Base-by-base conservation (phyloP, 257 asterid genomes). In the Linderniella brevidens region DNA sequence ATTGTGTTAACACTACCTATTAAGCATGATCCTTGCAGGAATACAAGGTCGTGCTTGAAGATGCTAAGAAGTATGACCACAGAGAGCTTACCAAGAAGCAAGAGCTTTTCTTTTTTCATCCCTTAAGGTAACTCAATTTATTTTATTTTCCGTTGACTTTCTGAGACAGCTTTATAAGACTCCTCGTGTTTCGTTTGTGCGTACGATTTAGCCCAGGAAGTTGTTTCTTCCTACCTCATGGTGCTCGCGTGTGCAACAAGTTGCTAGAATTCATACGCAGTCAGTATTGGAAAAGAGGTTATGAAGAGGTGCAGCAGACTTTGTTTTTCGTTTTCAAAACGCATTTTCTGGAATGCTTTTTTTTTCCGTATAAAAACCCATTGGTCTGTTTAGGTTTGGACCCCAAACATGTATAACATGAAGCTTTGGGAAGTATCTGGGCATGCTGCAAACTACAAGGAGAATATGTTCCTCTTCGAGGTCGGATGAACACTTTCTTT, bases 391-490 rank as follows among this genome's bases (percentile, higher is more conserved):
- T 58, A 90, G 99, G 99, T 90, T 20, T 65, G 81, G 84, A 64
- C 77, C 43, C 99, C 99, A 48, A 90, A 85, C 70, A 79, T 90
- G 87, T 90, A 74, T 64, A 82, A 90, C 57, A 90, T 90, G 99
- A 76, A 90, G 63, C 74, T 90, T 38, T 90, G 99, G 99, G 99
- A 90, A 70, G 79, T 92, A 47, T 90, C 96, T 57, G 99, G 99
- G 41, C 99, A 90, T 75, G 99, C 99, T 68, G 99, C 94, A 47
- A 81, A 90, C 62, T 90, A 90, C 71, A 85, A 70, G 80, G 99
- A 90, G 73, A 90, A 90, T 64, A 90, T 90, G 96, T 90, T 90
- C 64, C 68, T 90, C 52, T 90, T 90, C 65, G 81, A 81, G 88
- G 99, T 90, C 43, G 41, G 77, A 12, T 43, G n/a, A 29, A 46